Percentiles rank a stretch among this genome's conserved stretches.
phyloP scores from a whole-genome alignment of 2,329 filamentous ascomycete genomes.

The Cladosporium sp. region DNA sequence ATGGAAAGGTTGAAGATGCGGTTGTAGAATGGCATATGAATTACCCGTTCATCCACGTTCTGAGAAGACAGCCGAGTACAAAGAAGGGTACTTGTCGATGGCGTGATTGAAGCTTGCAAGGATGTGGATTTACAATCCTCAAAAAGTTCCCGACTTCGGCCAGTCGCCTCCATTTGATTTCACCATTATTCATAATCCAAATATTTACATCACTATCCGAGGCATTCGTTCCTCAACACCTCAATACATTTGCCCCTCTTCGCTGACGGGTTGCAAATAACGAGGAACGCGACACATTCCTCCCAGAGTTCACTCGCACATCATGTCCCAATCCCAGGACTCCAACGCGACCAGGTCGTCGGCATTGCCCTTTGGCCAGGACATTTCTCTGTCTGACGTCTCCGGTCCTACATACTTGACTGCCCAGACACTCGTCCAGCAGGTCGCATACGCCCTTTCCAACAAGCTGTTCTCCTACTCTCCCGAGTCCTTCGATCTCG shows the following conservation, averaged over 20 bases:
- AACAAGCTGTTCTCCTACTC: constrained; percentile 98
- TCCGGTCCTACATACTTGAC: constrained; percentile 89
- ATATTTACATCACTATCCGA: not conserved
- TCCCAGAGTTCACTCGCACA: not conserved
- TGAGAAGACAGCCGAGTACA: not conserved
- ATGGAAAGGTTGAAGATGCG: not conserved
- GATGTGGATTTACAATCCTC: constrained; percentile 12
- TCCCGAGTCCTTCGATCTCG: constrained; percentile 87
- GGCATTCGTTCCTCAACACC: constrained; percentile 1
- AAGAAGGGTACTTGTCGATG: not conserved
- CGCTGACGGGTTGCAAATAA: constrained; percentile 15
- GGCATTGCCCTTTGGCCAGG: constrained; percentile 54
- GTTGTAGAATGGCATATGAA: not conserved
- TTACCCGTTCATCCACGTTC: not conserved
- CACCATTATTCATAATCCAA: constrained; percentile 7
- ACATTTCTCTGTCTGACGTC: constrained; percentile 59
- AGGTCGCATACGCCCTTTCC: constrained; percentile 90
- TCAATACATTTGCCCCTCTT: constrained; percentile 4
- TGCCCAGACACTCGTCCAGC: constrained; percentile 89
- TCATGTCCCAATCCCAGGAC: constrained; percentile 15
- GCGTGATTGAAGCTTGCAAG: constrained; percentile 1
- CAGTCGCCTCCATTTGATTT: constrained; percentile 14
- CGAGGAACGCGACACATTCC: not conserved
- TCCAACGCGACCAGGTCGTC: constrained; percentile 41
- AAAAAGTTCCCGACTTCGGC: constrained; percentile 17